Percentiles rank a stretch among this genome's conserved stretches.
Conservation (phyloP, 306 rosid genomes). For the Phaseolus lunatus region DNA sequence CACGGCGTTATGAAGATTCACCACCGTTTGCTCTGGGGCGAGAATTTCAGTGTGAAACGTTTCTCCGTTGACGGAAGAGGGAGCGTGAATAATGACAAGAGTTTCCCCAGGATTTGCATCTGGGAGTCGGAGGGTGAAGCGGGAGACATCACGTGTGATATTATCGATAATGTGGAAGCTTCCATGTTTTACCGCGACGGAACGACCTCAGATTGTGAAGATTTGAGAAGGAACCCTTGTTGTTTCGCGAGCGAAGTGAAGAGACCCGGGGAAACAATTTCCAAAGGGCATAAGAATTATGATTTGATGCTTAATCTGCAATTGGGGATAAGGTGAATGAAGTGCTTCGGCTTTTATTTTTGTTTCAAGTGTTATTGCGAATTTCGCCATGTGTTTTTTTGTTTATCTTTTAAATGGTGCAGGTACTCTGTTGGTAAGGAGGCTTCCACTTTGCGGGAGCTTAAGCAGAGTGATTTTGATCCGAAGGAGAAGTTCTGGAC, state of each 20-base stretch:
- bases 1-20: conserved; percentile 53
- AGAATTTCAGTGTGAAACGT: conserved; percentile 66
- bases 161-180: conserved; percentile 93
- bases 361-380: background rate
- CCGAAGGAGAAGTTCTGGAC: conserved; percentile 63
- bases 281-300: conserved; percentile 91
- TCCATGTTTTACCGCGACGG: conserved; percentile 85
- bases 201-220: conserved; percentile 57
- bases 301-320: conserved; percentile 98
- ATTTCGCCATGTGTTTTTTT: background rate
- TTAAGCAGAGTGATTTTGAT: conserved; percentile 56
- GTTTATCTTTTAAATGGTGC: no score
- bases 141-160: conserved; percentile 96
- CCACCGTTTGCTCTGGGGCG: conserved; percentile 46
- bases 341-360: background rate
- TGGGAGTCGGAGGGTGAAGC: conserved; percentile 99
- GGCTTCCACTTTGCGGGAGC: conserved; percentile 61
- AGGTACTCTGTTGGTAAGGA: conserved; percentile 71
- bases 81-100: conserved; percentile 65
- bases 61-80: conserved; percentile 82
- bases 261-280: conserved; percentile 82
- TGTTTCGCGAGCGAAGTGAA: conserved; percentile 72
- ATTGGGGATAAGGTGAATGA: conserved; percentile 75
- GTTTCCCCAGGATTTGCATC: conserved; percentile 93
- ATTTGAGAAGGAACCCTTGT: conserved; percentile 63